Conservation (phyloP, 2,329 filamentous ascomycete species). For the Trichoderma hamatum region DNA sequence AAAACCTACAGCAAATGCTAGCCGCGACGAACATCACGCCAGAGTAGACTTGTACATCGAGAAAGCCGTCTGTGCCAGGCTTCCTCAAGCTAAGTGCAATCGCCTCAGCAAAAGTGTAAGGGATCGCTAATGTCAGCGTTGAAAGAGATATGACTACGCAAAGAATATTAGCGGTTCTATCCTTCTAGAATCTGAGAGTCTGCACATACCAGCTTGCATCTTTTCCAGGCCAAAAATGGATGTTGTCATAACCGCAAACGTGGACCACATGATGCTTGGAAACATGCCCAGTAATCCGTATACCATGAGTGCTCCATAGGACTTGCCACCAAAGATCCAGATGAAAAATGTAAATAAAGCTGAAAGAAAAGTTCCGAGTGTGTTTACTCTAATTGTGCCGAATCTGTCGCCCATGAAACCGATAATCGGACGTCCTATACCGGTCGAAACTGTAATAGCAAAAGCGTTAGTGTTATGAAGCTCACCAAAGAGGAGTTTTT, state of each 20-base stretch:
- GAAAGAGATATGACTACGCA: constrained; percentile 12
- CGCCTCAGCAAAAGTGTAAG: constrained; percentile 19
- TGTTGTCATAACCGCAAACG: neutral
- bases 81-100: constrained; percentile 15
- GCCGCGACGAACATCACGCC: constrained; percentile 16
- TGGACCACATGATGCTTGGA: constrained; percentile 14
- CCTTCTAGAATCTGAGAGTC: neutral
- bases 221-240: neutral
- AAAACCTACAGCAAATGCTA: constrained; percentile 6
- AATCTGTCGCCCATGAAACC: constrained; percentile 13
- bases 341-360: constrained; percentile 11
- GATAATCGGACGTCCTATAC: constrained; percentile 13
- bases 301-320: constrained; percentile 8
- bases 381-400: constrained; percentile 1
- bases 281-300: constrained; percentile 10
- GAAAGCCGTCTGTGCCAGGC: neutral
- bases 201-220: neutral
- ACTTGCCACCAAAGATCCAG: constrained; percentile 18
- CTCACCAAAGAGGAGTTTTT: neutral
- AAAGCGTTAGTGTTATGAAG: neutral
- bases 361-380: neutral
- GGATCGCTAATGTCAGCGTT: neutral
- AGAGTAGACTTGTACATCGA: constrained; percentile 7
- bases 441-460: constrained; percentile 1
- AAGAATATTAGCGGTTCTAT: neutral